These are phyloP conservation scores for Ustilago curta DNA, from an alignment of 1,284 basidiomycete species.

Conservation along the genomic window DNA sequence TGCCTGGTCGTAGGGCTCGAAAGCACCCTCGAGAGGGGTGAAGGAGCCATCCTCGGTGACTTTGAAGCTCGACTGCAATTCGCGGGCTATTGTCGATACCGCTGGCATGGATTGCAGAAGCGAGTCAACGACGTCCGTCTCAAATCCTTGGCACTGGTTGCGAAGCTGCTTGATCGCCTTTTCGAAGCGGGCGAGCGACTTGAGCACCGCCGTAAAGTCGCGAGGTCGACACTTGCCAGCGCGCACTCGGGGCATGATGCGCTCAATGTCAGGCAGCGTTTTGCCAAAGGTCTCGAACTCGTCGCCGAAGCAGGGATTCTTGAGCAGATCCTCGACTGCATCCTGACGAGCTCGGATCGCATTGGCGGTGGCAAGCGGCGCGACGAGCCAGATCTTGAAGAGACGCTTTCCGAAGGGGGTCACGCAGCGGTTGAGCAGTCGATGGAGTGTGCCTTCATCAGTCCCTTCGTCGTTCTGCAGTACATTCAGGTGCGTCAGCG, in stretches of 20 bases:
- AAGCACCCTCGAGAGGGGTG: conserved; percentile 52
- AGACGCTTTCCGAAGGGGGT: conserved; percentile 68
- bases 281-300: conserved; percentile 59
- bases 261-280: conserved; percentile 65
- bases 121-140: conserved; percentile 28
- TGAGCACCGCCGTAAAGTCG: conserved; percentile 65
- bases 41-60: conserved; percentile 65
- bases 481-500: conserved; percentile 66
- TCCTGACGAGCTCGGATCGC: conserved; percentile 64
- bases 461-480: conserved; percentile 67
- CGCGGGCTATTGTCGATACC: conserved; percentile 53
- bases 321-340: conserved; percentile 65
- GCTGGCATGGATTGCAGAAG: conserved; percentile 58
- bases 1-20: conserved; percentile 61
- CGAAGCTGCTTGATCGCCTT: conserved; percentile 34
- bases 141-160: conserved; percentile 43
- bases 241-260: conserved; percentile 63
- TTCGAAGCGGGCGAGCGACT: conserved; percentile 53
- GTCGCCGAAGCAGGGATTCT: conserved; percentile 53
- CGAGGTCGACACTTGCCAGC: conserved; percentile 65
- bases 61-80: conserved; percentile 57
- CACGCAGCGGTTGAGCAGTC: conserved; percentile 67
- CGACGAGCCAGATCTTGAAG: conserved; percentile 67
- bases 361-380: conserved; percentile 57
- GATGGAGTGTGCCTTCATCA: conserved; percentile 65